A percentile compares a stretch with the other conserved stretches of the same genome.
Conservation (phyloP, 148 eudicot species). For the Nyssa sinensis region DNA sequence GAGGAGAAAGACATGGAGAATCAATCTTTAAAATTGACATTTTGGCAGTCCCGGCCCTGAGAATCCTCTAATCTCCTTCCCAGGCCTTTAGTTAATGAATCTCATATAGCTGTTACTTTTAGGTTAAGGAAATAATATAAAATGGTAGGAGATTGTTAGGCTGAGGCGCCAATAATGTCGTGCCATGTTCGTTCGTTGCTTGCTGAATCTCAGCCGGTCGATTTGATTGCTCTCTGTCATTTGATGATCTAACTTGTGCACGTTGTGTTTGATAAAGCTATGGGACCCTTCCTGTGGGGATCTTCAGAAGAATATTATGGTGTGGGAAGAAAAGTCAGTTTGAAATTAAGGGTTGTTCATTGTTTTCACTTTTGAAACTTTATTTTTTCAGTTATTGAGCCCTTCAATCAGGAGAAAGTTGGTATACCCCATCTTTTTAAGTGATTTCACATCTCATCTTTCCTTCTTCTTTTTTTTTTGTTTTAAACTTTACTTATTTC, state of each 20-base stretch:
- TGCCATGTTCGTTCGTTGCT: too few relatives aligned
- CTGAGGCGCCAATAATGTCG: too few relatives aligned
- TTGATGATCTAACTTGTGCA: neutral
- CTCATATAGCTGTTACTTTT: slow-evolving; percentile 21
- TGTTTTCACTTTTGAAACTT: neutral
- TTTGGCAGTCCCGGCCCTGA: neutral
- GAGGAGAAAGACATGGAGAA: slow-evolving; percentile 30
- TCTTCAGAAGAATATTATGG: slow-evolving; percentile 17
- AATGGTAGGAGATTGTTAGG: too few relatives aligned
- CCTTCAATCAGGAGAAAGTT: slow-evolving; percentile 19
- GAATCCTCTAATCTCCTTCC: slow-evolving; percentile 7
- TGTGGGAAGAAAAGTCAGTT: slow-evolving; percentile 12
- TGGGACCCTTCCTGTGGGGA: neutral
- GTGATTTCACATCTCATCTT: slow-evolving; percentile 13
- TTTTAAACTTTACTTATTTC: neutral
- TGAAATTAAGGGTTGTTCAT: slow-evolving; percentile 12
- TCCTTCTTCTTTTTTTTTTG: too few relatives aligned
- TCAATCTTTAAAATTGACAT: slow-evolving; percentile 26
- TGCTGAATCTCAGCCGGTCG: too few relatives aligned
- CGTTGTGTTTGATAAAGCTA: neutral
- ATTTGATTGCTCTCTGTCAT: too few relatives aligned
- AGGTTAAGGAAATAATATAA: slow-evolving; percentile 21
- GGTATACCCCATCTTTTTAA: slow-evolving; percentile 13
- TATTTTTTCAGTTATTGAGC: slow-evolving; percentile 13
- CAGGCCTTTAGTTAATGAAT: neutral